Evolutionary conservation across 2,329 filamentous ascomycete genomes (phyloP), one percentile per base, ranked within the genome.

Genomic region (Penicillium oxalicum): DNA sequence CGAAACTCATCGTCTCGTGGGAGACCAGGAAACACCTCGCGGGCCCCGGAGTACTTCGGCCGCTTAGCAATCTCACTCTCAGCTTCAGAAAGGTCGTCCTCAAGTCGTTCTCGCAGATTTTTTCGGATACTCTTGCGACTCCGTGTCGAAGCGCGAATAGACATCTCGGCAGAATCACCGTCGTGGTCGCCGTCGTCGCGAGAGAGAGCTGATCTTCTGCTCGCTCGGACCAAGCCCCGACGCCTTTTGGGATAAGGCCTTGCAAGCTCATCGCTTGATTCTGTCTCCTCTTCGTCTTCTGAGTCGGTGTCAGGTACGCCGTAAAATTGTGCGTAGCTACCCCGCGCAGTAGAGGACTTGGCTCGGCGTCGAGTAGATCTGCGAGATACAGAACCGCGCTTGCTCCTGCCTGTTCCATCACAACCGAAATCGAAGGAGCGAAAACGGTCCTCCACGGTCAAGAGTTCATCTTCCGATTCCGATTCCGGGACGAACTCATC

Each of bases 21-120:
- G 1, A 88, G 62, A 0, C 76, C 74, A 48, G 82, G 76, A 63
- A 95, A 97, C 5, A 80, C 67, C 64, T 97, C 93, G 55, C 82
- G 84, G 25, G 90, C 79, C 11, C 83, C 82, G 9, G 80, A 70
- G 70, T 66, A 70, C 48, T 62, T 70, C 37, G 61, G 59, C 12
- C 58, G 52, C 28, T 51, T 61, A 5, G 55, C 83, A 82, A 1
- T 80, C 74, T 9, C 73, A 71, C 12, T 47, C 46, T 69, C 69
- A 26, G 62, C 58, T 44, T 71, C 67, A 4, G 68, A 70, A 34
- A 50, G 24, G 26, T 68, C 63, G 37, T 68, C 61, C 49, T 71
- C 66, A 32, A 59, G 46, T 39, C 61, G 52, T 46, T 80, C 78
- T 45, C 62, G 68, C 64, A 80, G 70, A 47, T 63, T 76, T 37